Base-by-base conservation (phyloP, 2,329 filamentous ascomycete genomes). In the Dothideomycetes sp. region DNA sequence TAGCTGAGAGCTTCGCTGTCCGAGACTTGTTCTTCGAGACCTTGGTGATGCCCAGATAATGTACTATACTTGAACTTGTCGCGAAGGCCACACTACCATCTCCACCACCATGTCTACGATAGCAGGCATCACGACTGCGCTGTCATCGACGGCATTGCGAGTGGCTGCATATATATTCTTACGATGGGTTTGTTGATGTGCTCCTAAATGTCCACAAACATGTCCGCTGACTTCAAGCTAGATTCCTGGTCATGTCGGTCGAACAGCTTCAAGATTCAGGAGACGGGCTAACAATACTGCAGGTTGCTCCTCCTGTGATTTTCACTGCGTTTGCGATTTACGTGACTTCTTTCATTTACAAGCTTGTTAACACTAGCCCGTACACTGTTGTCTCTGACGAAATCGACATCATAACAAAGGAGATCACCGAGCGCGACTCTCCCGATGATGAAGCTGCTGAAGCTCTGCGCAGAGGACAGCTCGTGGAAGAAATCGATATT, bases 401-500 rank as follows among this genome's bases (percentile, higher is more conserved):
- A 31, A 41, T 61, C 18, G 51, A 54, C 27, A 51, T 60, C 15
- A 59, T 66, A 15, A 59, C 62, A 2, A 60, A 57, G 38, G 61
- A 67, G 31, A 59, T 55, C 0, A 55, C 61, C 4, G 56, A 56
- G 3, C 49, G 52, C 17, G 55, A 52, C 19, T 54, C 56, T 41
- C 41, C 47, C 36, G 39, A 55, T 31, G 54, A 58, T 22, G 49
- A 57, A 18, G 55, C 51, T 1, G 15, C 17, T 16, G 37, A 15
- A 36, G 19, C 18, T 12, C 7, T 27, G 7, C 22, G 22, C 22
- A 32, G 22, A 2, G 39, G 16, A n/a, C 18, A 38, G 24, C 51
- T 55, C 0, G 41, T 61, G 18, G 43, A 62, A 46, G 65, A 69
- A 50, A 50, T 85, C 27, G 70, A 76, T 19, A 64, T 85, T 17